Evolutionary conservation across 108 stramenopile species (phyloP), one percentile per base, ranked within the genome.

Genomic region (Skeletonema grethae): DNA sequence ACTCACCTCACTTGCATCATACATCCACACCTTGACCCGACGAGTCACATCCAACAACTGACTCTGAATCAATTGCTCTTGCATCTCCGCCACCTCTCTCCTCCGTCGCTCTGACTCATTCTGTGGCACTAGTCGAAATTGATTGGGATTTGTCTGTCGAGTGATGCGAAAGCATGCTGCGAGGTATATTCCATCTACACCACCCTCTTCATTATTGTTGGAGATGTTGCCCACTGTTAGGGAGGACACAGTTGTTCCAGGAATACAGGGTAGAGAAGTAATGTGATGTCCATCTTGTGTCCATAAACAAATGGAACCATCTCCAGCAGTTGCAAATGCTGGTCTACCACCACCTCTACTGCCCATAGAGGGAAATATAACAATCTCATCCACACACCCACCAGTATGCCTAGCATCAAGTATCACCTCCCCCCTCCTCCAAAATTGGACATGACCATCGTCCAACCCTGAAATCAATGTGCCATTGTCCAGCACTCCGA

Each of bases 361-460:
- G 30, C 35, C 22, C 20, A 43, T 59, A 5, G 68, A 63, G 16
- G 75, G 57, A 8, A 85, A 67, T 1, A 67, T 36, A 48, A 82
- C 16, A 11, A 84, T 77, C 68, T 72, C 72, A 16, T 86, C 73
- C 0, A 86, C 83, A 9, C 66, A 73, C 2, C 61, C 29, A 32
- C 46, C 66, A 0, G 62, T 56, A 62, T 87, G 86, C 18, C 67
- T 69, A 5, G 74, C 6, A 53, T 87, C 86, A 7, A 59, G 22
- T 5, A 79, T 20, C 58, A 69, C 38, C 16, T 48, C 30, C 13
- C 80, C 82, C 43, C 82, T 65, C 28, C 64, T 67, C 86, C 86
- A 87, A 31, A 87, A 32, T 30, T 87, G 84, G 3, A 87, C 65
- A 35, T 87, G 86, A 3, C 86, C 86, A 65, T 87, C 82, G 29